phyloP scores from a whole-genome alignment of 768 basidiomycete species.

The Ramaria sp. region DNA sequence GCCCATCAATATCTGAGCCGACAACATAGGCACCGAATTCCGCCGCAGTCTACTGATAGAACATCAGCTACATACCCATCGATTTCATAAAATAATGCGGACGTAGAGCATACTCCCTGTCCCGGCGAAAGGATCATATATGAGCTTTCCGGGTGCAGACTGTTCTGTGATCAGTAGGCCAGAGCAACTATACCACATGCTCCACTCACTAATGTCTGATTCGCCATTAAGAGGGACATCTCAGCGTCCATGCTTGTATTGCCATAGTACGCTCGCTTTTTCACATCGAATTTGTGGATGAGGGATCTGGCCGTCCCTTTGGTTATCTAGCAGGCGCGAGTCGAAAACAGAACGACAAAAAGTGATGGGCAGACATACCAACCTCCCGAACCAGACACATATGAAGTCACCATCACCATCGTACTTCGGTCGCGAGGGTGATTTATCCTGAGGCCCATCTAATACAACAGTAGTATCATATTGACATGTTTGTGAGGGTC shows the following conservation, averaged over 20 bases:
- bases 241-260: conserved; percentile 99
- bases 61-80: not conserved
- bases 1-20: conserved; percentile 94
- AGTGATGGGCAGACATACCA: conserved; percentile 45
- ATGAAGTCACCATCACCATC: conserved; percentile 60
- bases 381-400: conserved; percentile 74
- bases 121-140: conserved; percentile 95
- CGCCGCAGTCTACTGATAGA: conserved; percentile 53
- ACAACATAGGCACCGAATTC: conserved; percentile 81
- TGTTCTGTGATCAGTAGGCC: conserved; percentile 19
- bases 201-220: conserved; percentile 71
- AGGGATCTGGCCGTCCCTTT: conserved; percentile 62
- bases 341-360: not conserved
- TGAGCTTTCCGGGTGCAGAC: conserved; percentile 80
- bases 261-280: conserved; percentile 82
- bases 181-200: not conserved
- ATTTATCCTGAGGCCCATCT: conserved; percentile 44
- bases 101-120: conserved; percentile 91
- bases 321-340: conserved; percentile 30
- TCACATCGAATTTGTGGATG: conserved; percentile 69
- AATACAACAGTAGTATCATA: not conserved
- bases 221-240: conserved; percentile 91
- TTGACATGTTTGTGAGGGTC: not conserved
- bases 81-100: conserved; percentile 14
- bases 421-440: conserved; percentile 30